These are phyloP conservation scores for Phytophthora melonis DNA, from an alignment of 352 stramenopile species.

Conservation along the genomic window DNA sequence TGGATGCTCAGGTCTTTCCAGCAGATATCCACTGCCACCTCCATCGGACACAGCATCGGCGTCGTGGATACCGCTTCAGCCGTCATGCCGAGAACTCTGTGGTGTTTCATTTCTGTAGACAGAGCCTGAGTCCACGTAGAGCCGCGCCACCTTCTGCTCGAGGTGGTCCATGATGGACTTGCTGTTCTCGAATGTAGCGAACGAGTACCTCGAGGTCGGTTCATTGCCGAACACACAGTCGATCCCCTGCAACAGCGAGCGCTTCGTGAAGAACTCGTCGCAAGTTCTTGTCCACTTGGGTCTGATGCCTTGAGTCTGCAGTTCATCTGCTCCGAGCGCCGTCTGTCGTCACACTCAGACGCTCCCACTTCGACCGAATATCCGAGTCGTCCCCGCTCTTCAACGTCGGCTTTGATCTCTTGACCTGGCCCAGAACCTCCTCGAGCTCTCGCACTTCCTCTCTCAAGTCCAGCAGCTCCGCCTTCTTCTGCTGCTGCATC, in stretches of 20 bases:
- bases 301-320: slow-evolving; percentile 21
- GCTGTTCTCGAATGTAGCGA: slow-evolving; percentile 25
- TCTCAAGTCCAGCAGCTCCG: slow-evolving; percentile 1
- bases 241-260: slow-evolving; percentile 23
- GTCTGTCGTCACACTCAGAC: slow-evolving; percentile 15
- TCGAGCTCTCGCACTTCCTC: slow-evolving; percentile 5
- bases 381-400: neutral
- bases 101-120: too few relatives aligned
- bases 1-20: slow-evolving; percentile 36
- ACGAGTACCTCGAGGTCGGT: slow-evolving; percentile 23
- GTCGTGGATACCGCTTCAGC: slow-evolving; percentile 32
- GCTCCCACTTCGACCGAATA: slow-evolving; percentile 12
- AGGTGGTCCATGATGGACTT: slow-evolving; percentile 27
- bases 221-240: slow-evolving; percentile 36
- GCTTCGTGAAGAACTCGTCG: slow-evolving; percentile 20
- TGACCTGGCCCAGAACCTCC: slow-evolving; percentile 2
- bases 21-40: slow-evolving; percentile 19
- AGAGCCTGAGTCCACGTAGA: slow-evolving; percentile 25
- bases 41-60: slow-evolving; percentile 27
- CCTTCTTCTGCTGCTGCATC: slow-evolving; percentile 3
- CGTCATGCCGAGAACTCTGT: too few relatives aligned
- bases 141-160: slow-evolving; percentile 12
- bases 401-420: neutral
- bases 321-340: slow-evolving; percentile 22
- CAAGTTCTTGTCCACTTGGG: slow-evolving; percentile 25